These are phyloP conservation scores for Coemansia sp. DNA, from an alignment of 192 early-diverging fungal genomes.

Conservation along the genomic window DNA sequence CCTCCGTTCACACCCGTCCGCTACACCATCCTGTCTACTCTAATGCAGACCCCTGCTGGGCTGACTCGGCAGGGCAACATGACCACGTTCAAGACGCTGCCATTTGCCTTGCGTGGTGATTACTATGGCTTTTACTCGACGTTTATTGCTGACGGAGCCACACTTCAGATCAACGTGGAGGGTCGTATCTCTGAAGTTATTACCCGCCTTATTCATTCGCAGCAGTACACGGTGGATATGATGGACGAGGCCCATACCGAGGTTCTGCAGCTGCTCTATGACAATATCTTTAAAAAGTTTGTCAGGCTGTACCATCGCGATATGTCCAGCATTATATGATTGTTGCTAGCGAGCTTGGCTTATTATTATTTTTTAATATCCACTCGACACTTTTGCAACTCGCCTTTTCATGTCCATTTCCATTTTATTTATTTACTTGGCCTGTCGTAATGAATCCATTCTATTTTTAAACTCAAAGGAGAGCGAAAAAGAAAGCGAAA, in stretches of 20 bases:
- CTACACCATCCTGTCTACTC: slow-evolving; percentile 39
- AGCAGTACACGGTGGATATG: slow-evolving; percentile 54
- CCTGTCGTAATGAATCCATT: no score
- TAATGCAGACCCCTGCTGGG: slow-evolving; percentile 48
- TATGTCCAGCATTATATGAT: slow-evolving; percentile 35
- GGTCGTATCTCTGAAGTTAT: slow-evolving; percentile 45
- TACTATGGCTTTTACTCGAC: slow-evolving; percentile 54
- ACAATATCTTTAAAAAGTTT: slow-evolving; percentile 55
- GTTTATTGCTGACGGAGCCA: slow-evolving; percentile 50
- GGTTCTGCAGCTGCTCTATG: slow-evolving; percentile 53
- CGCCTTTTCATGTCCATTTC: no score
- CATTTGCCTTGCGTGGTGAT: slow-evolving; percentile 50
- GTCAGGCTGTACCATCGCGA: slow-evolving; percentile 52
- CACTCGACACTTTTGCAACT: no score
- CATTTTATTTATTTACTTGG: no score
- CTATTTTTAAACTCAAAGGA: no score
- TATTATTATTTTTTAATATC: neutral
- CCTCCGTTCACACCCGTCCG: slow-evolving; percentile 51
- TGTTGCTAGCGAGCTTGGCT: neutral
- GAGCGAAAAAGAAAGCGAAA: no score
- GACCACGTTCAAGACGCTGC: slow-evolving; percentile 47
- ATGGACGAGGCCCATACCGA: slow-evolving; percentile 55
- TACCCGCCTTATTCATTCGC: slow-evolving; percentile 43
- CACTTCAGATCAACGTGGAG: slow-evolving; percentile 49
- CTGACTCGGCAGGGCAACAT: slow-evolving; percentile 42